Conservation (phyloP, 768 basidiomycete genomes). For the Lepiota subincarnata region DNA sequence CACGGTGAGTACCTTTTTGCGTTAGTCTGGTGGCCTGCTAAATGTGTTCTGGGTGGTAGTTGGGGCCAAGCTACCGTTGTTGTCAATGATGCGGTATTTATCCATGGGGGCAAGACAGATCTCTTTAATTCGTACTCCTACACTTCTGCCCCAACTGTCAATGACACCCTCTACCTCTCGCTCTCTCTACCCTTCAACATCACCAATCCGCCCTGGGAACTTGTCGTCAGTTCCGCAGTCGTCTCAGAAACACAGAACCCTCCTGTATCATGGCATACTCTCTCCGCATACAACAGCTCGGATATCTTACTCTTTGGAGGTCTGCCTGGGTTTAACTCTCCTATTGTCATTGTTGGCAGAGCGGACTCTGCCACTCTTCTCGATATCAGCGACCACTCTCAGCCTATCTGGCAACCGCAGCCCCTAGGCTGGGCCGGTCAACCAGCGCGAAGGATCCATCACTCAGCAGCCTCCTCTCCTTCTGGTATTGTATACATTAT, state of each 20-base stretch:
- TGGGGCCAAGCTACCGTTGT: slow-evolving; percentile 79
- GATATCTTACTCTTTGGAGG: slow-evolving; percentile 72
- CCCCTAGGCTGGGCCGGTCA: slow-evolving; percentile 54
- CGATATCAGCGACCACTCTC: slow-evolving; percentile 31
- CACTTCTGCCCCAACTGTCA: slow-evolving; percentile 64
- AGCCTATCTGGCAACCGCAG: slow-evolving; percentile 46
- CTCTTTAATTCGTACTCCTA: slow-evolving; percentile 66
- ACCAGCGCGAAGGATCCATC: slow-evolving; percentile 75
- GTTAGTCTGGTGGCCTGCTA: not conserved
- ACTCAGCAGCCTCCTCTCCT: slow-evolving; percentile 49
- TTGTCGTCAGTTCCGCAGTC: slow-evolving; percentile 45
- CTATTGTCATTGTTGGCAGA: slow-evolving; percentile 42
- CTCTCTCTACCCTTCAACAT: slow-evolving; percentile 54
- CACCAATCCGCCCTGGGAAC: slow-evolving; percentile 66
- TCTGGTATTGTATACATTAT: slow-evolving; percentile 61
- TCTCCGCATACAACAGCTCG: slow-evolving; percentile 59
- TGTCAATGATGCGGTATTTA: slow-evolving; percentile 54
- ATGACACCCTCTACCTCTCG: slow-evolving; percentile 68
- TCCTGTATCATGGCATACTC: slow-evolving; percentile 72
- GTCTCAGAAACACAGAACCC: slow-evolving; percentile 49
- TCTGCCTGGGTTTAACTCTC: slow-evolving; percentile 56
- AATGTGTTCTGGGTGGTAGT: slow-evolving; percentile 35
- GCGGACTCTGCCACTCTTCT: slow-evolving; percentile 65
- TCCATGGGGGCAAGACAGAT: slow-evolving; percentile 83
- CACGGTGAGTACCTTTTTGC: slow-evolving; percentile 1